These are phyloP conservation scores for Xeromyces bisporus DNA, from an alignment of 495 filamentous ascomycete genomes.

Conservation along the genomic window DNA sequence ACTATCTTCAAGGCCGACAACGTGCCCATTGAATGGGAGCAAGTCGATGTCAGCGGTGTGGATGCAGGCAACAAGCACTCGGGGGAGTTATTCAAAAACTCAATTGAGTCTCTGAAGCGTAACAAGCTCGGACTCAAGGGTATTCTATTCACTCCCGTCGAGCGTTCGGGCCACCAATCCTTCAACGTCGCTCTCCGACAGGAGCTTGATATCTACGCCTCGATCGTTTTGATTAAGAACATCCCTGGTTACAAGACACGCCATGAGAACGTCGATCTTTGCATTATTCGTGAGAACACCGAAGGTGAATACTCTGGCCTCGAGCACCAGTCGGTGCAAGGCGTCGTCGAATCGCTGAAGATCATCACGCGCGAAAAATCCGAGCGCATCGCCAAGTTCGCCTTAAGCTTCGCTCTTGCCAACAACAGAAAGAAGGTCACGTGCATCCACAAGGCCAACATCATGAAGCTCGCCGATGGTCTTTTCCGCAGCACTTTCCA, in stretches of 20 bases:
- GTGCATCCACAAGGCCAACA: conserved; percentile 99
- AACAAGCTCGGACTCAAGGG: conserved; percentile 97
- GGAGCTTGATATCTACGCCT: conserved; percentile 98
- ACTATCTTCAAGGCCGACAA: conserved; percentile 99
- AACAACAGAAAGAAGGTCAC: conserved; percentile 98
- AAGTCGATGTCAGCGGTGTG: conserved; percentile 88
- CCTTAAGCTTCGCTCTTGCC: conserved; percentile 90
- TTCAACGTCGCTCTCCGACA: conserved; percentile 99
- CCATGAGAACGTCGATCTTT: conserved; percentile 90
- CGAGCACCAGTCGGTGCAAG: conserved; percentile 92
- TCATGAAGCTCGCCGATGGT: conserved; percentile 99
- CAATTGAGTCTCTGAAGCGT: conserved; percentile 82
- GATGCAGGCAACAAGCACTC: conserved; percentile 75
- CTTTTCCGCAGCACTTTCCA: conserved; percentile 97
- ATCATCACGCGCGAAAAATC: conserved; percentile 98
- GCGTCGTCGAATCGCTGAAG: conserved; percentile 98
- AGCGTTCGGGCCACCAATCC: conserved; percentile 92
- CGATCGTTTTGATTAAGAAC: conserved; percentile 96
- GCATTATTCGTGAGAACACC: conserved; percentile 99
- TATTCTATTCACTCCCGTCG: conserved; percentile 92
- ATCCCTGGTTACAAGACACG: conserved; percentile 96
- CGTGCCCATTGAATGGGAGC: conserved; percentile 96
- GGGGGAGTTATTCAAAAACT: conserved; percentile 87
- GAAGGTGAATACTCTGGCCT: conserved; percentile 98
- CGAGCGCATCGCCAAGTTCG: conserved; percentile 96